A percentile compares a stretch with the other conserved stretches of the same genome.
These are phyloP conservation scores for Nicotiana otophora DNA, from an alignment of 257 asterid species.

Conservation along the genomic window DNA sequence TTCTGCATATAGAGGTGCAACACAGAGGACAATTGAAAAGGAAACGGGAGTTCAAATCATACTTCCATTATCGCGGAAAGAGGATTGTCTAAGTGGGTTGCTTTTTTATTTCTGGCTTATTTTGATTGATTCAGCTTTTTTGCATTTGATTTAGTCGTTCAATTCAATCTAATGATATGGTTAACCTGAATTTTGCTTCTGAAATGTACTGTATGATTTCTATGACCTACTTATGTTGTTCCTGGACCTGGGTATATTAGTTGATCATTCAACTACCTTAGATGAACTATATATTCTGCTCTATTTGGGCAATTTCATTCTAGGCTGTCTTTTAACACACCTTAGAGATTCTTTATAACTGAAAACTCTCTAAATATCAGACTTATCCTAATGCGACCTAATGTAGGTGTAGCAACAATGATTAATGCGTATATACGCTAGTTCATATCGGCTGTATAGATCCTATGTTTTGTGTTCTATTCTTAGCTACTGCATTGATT, in stretches of 20 bases:
- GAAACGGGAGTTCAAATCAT: slow-evolving; percentile 54
- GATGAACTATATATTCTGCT: background rate
- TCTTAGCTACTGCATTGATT: background rate
- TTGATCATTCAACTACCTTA: background rate
- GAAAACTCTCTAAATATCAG: background rate
- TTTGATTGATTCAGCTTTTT: slow-evolving; percentile 4
- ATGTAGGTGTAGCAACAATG: background rate
- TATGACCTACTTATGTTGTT: background rate
- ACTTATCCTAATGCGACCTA: background rate
- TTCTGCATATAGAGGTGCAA: slow-evolving; percentile 49
- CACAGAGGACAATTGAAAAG: slow-evolving; percentile 53
- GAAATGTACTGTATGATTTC: background rate
- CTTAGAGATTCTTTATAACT: background rate
- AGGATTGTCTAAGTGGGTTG: slow-evolving; percentile 66
- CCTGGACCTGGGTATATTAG: background rate
- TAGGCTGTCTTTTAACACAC: background rate
- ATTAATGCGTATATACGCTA: background rate
- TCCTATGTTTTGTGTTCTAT: background rate
- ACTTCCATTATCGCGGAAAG: slow-evolving; percentile 56
- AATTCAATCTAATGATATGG: background rate
- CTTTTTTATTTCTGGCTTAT: slow-evolving; percentile 14
- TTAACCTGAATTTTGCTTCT: background rate
- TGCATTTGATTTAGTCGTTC: background rate
- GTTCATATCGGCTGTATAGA: background rate
- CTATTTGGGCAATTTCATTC: background rate